Evolutionary conservation across 2,329 filamentous ascomycete species (phyloP), one percentile per base, ranked within the genome.

Genomic region (Aspergillus ustus): DNA sequence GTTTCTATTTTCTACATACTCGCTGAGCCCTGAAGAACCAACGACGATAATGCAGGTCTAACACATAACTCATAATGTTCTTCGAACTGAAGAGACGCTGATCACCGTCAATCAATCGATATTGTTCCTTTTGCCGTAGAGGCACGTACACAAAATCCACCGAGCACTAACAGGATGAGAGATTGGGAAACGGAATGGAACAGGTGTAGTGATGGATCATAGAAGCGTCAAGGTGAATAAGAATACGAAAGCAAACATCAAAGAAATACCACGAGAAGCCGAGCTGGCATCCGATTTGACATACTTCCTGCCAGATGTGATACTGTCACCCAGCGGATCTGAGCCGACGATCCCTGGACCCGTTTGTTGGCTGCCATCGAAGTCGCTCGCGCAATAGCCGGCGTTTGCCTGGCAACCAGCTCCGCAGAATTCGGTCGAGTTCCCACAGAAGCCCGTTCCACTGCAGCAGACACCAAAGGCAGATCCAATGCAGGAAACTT

Each of bases 391-490:
- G 40, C 75, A 77, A 50, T 71, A 66, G 7, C 76, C 75, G 25
- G 68, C 65, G 34, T 71, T 63, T 28, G 67, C 61, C 51, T 71
- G 71, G 54, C 75, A 78, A 19, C 74, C 75, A 20, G 31, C 50
- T 22, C 71, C 73, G 50, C 75, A 78, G 60, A 73, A 67, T 4
- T 61, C 49, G 8, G 69, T 69, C 7, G 67, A 68, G 60, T 74
- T 76, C 13, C 75, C 75, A 52, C 75, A 78, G 44, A 63, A 57
- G 45, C 70, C 69, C 9, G 57, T 53, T 43, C 62, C 66, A 52
- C 72, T 69, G 53, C 75, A 78, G 52, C 76, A 77, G 5, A 69
- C 56, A 4, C 75, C 74, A 65, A 76, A 77, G 11, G 50, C 66
- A 9, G 74, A 77, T 2, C 73, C 72, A n/a, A 67, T 60, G 58